These are phyloP conservation scores for Cardamine resedifolia DNA, from an alignment of 345 rosid genomes.

Conservation along the genomic window DNA sequence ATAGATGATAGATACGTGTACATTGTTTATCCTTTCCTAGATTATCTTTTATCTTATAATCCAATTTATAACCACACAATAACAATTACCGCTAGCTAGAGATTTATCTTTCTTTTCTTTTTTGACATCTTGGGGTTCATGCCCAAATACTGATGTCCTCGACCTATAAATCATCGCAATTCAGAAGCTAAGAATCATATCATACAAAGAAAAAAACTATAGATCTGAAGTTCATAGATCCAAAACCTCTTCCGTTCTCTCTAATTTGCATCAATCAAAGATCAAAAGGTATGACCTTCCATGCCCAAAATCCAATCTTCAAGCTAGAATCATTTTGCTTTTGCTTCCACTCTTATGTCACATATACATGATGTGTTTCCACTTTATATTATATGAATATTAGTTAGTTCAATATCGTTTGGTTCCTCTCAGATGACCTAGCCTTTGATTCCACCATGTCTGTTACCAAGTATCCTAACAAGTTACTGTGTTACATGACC, in stretches of 20 bases:
- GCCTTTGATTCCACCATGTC: not conserved
- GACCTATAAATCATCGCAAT: not conserved
- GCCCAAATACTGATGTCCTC: not conserved
- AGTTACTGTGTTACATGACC: not conserved
- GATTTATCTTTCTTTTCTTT: not conserved
- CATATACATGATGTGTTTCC: not conserved
- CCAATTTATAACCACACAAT: constrained; percentile 19
- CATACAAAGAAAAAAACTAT: not conserved
- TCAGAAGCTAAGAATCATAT: not conserved
- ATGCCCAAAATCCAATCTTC: constrained; percentile 4
- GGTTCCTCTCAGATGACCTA: not conserved
- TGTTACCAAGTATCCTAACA: not conserved
- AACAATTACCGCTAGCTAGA: not conserved
- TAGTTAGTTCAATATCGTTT: not conserved
- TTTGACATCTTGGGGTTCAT: constrained; percentile 6
- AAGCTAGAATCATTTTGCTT: not conserved
- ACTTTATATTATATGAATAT: not conserved
- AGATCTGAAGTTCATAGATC: not conserved
- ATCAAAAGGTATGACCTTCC: constrained; percentile 8
- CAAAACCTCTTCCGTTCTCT: not conserved
- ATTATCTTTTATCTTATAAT: not conserved
- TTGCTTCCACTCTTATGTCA: not conserved
- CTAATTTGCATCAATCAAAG: not conserved
- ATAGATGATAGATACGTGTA: not conserved
- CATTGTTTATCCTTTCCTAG: not conserved